Evolutionary conservation across 2,329 filamentous ascomycete genomes (phyloP), one percentile per base, ranked within the genome.

Genomic region (Geosmithia putterillii): DNA sequence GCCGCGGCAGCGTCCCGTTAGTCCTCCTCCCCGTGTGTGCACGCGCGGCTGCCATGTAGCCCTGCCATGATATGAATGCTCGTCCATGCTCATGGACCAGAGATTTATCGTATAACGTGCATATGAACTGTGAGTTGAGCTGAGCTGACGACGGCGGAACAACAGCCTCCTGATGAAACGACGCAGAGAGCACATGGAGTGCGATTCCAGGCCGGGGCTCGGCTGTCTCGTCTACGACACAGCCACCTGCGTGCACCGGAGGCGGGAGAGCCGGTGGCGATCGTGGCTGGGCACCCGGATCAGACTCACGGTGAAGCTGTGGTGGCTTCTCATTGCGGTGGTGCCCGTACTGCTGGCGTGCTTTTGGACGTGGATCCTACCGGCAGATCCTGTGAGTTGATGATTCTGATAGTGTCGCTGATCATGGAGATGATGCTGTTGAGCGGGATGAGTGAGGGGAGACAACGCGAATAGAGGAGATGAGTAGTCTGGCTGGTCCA

Each of bases 171-270:
- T 80, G 5, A 80, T 80, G 73, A 69, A 71, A 48, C 65, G 73
- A 35, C 65, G 76, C 15, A 65, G 77, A 44, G 69, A 78, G 46
- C 77, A 81, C 50, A 58, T 73, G 12, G 76, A 81, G 53, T 81
- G 76, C 51, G 74, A 79, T 51, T 71, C 69, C 18, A 63, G 71
- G 0, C 73, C 73, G 1, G 73, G 70, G 1, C 57, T 78, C 1
- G 74, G 74, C 3, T 78, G 74, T 51, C 59, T 77, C 9, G 66
- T 78, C 10, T 71, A 67, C 43, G 70, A 66, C 20, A 78, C 74
- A 4, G 51, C 49, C 0, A 61, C 54, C 2, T 79, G 74, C 46
- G 52, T 59, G 2, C 68, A 74, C 7, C 59, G 56, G 43, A 50
- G 62, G 47, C 58, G 48, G 63, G 79, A 48, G 47, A 79, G 56